phyloP scores from a whole-genome alignment of 2,329 filamentous ascomycete species.

The Trichoderma hamatum region DNA sequence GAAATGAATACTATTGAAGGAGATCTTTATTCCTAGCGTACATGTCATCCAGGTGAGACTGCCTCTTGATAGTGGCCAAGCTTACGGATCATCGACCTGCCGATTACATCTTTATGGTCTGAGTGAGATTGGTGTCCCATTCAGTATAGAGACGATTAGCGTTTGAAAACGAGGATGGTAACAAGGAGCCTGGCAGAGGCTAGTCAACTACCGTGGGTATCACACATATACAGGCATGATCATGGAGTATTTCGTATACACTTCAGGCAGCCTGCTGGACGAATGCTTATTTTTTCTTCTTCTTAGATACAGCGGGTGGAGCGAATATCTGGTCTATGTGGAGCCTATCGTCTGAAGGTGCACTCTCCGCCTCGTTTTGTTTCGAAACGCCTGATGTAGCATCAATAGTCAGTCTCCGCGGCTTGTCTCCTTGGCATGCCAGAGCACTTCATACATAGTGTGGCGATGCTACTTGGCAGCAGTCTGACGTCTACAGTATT shows the following conservation, averaged over 20 bases:
- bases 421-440: not conserved
- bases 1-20: not conserved
- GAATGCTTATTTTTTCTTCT: not conserved
- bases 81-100: conserved; percentile 20
- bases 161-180: not conserved
- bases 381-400: conserved; percentile 20
- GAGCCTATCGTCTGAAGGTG: not conserved
- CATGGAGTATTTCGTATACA: not conserved
- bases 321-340: conserved; percentile 1
- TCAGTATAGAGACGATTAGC: not conserved
- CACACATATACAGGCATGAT: not conserved
- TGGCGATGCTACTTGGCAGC: not conserved
- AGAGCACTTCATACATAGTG: not conserved
- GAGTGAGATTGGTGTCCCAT: not conserved
- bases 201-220: not conserved
- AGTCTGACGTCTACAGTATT: not conserved
- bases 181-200: not conserved
- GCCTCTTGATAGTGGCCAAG: not conserved
- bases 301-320: not conserved
- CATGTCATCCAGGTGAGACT: not conserved
- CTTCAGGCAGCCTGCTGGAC: not conserved
- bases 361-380: conserved; percentile 13
- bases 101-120: not conserved
- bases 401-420: conserved; percentile 9
- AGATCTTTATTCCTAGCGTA: not conserved